Evolutionary conservation across 2,329 filamentous ascomycete species (phyloP), one percentile per base, ranked within the genome.

Genomic region (Beauveria bassiana): DNA sequence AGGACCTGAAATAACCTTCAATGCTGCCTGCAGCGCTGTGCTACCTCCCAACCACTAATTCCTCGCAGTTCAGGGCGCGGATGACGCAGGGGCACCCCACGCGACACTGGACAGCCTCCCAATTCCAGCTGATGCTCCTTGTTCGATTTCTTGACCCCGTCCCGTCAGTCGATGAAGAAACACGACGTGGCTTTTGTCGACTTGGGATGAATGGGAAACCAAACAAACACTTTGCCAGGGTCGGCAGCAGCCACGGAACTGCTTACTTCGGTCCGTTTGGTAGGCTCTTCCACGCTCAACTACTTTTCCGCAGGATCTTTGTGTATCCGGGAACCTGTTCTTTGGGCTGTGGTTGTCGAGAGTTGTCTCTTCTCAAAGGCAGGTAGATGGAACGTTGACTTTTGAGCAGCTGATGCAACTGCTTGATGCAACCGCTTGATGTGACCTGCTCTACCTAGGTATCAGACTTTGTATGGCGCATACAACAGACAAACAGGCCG

Each of bases 51-150:
- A 20, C 38, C 52, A 55, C 52, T 55, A 45, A 45, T 55, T n/a
- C 45, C 28, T 45, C 28, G 52, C 24, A 4, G 51, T 24, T 8
- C 40, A 31, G 38, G 22, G 20, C 40, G 8, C 1, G 2, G 31
- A 43, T 59, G 55, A 51, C 46, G 34, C 55, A 59, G 55, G 55
- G 55, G 55, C 46, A 43, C 55, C 43, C 54, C 54, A 57, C 55
- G 34, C 46, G 45, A 50, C 8, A 28, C 26, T 28, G 26, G 26
- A 28, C 55, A 57, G 18, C 20, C n/a, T 53, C 31, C 31, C 40
- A 12, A 34, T 16, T 40, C 3, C 10, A 16, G 8, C 50, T 34
- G 26, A n/a, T 38, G 45, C 45, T 24, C 20, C 20, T 22, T 47
- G 9, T 22, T 46, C 55, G 31, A 40, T 59, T 50, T 14, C 18